These are phyloP conservation scores for Lactarius deliciosus DNA, from an alignment of 768 basidiomycete species.

Conservation along the genomic window DNA sequence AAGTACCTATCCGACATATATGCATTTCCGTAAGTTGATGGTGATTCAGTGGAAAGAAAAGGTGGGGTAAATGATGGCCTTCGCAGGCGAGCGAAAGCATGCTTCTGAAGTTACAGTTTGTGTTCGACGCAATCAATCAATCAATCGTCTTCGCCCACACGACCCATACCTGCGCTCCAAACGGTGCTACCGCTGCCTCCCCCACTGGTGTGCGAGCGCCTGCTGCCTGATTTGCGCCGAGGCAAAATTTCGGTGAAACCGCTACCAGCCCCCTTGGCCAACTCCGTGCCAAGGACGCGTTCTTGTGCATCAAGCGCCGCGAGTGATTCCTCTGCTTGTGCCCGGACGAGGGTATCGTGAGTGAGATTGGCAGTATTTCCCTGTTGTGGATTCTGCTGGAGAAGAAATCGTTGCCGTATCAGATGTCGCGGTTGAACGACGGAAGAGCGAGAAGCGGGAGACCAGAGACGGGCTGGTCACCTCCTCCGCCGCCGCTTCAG, in stretches of 20 bases:
- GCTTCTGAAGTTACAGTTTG: slow-evolving; percentile 9
- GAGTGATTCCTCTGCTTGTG: slow-evolving; percentile 72
- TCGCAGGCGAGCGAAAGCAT: background rate
- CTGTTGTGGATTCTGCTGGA: slow-evolving; percentile 37
- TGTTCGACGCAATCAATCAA: slow-evolving; percentile 30
- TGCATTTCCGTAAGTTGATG: slow-evolving; percentile 20
- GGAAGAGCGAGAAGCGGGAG: slow-evolving; percentile 72
- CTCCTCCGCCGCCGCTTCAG: slow-evolving; percentile 31
- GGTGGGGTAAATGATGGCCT: slow-evolving; percentile 26
- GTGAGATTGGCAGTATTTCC: slow-evolving; percentile 49
- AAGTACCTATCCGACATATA: slow-evolving; percentile 19
- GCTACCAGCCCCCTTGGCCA: slow-evolving; percentile 68
- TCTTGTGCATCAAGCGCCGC: slow-evolving; percentile 82
- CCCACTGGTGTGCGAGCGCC: slow-evolving; percentile 56
- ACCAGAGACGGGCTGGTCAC: slow-evolving; percentile 37
- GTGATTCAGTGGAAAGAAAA: slow-evolving; percentile 11
- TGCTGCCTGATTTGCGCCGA: slow-evolving; percentile 51
- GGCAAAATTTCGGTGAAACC: slow-evolving; percentile 79
- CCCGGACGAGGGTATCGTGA: slow-evolving; percentile 73
- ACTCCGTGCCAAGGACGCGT: slow-evolving; percentile 64
- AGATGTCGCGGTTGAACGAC: slow-evolving; percentile 48
- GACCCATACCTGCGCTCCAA: slow-evolving; percentile 84
- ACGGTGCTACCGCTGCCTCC: slow-evolving; percentile 77
- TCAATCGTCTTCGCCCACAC: slow-evolving; percentile 45
- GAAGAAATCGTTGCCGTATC: slow-evolving; percentile 53